Evolutionary conservation across 2,329 filamentous ascomycete genomes (phyloP).

Genomic region (Fulvia fulva): DNA sequence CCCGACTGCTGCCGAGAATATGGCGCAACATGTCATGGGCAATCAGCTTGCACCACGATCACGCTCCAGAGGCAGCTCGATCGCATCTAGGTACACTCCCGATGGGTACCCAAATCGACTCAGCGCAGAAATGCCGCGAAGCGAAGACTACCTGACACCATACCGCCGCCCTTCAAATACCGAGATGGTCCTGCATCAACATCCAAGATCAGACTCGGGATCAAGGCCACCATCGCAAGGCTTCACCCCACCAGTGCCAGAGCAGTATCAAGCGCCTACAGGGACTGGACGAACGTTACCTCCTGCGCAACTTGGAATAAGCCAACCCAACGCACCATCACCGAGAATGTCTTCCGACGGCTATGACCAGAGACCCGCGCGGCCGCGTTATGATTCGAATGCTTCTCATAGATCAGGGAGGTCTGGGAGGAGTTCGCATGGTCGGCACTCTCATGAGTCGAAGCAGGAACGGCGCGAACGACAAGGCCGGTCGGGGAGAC

Average conservation of each 20-base stretch:
- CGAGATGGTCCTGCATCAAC: neutral
- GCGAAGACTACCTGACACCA: conserved; percentile 3
- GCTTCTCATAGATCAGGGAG: neutral
- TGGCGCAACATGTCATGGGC: neutral
- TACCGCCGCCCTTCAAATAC: neutral
- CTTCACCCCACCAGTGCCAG: conserved; percentile 9
- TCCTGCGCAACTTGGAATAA: neutral
- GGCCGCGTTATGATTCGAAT: neutral
- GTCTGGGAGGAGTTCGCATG: neutral
- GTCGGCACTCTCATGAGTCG: neutral
- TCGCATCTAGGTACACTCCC: conserved; percentile 8
- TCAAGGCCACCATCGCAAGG: neutral
- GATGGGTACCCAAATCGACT: conserved; percentile 1
- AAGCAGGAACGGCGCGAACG: neutral
- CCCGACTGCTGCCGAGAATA: neutral
- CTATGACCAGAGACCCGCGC: neutral
- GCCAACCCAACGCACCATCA: neutral
- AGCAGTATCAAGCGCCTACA: conserved; percentile 6
- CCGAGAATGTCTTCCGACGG: neutral
- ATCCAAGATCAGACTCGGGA: neutral
- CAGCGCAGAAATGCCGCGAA: conserved; percentile 1
- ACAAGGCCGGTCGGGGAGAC: neutral
- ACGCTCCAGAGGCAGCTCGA: conserved; percentile 3
- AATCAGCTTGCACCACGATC: neutral
- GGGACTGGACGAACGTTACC: neutral